Percentiles rank a stretch among this genome's conserved stretches.
phyloP scores from a whole-genome alignment of 1,139 yeast species.

The Protomyces arabidopsidicola region DNA sequence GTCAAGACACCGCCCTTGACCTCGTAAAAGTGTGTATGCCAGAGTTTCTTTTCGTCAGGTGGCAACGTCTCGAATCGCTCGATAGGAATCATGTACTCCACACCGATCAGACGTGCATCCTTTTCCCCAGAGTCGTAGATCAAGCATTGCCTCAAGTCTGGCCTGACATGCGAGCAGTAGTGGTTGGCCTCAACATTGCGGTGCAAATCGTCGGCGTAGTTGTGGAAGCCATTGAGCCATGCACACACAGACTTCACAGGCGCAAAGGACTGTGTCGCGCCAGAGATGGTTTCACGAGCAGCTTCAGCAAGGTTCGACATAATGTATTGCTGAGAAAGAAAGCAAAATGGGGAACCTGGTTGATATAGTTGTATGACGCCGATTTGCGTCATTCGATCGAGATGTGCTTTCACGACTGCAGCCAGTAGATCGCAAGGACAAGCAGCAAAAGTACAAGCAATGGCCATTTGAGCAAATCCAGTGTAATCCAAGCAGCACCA shows the following conservation, averaged over 20 bases:
- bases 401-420: background rate
- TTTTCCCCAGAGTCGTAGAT: conserved; percentile 21
- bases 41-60: conserved; percentile 20
- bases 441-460: background rate
- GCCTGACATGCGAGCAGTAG: conserved; percentile 23
- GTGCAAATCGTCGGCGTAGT: conserved; percentile 20
- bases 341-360: background rate
- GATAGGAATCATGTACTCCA: conserved; percentile 29
- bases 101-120: conserved; percentile 27
- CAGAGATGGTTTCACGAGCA: conserved; percentile 10
- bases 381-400: background rate
- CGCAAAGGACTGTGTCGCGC: conserved; percentile 19
- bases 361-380: background rate
- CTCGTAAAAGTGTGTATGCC: conserved; percentile 29
- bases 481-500: background rate
- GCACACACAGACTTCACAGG: conserved; percentile 24
- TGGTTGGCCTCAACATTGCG: conserved; percentile 27
- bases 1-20: conserved; percentile 27
- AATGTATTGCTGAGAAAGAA: background rate
- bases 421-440: background rate
- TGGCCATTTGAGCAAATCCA: conserved; percentile 1
- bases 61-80: conserved; percentile 18
- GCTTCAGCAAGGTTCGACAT: conserved; percentile 21
- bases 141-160: conserved; percentile 26
- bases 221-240: conserved; percentile 26